phyloP scores from a whole-genome alignment of 208 protist species.

The Trypanosoma vivax region DNA sequence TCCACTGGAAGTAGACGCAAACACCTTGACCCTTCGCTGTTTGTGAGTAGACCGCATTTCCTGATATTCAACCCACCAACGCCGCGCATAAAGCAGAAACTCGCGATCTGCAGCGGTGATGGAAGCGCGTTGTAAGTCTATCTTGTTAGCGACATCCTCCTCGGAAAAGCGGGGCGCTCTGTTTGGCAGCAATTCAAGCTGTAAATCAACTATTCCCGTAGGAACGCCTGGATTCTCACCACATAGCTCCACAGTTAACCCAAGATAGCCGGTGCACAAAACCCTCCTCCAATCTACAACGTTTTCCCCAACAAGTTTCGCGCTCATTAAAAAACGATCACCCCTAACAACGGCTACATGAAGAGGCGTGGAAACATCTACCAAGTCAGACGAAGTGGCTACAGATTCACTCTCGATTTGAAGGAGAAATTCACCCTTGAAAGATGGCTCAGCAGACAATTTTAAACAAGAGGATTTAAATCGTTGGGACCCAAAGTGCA shows the following conservation, averaged over 20 bases:
- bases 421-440: constrained; percentile 88
- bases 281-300: constrained; percentile 88
- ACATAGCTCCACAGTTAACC: constrained; percentile 88
- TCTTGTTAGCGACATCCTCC: constrained; percentile 56
- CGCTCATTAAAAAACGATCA: constrained; percentile 36
- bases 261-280: constrained; percentile 78
- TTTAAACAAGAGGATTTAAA: constrained; percentile 43
- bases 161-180: constrained; percentile 54
- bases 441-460: constrained; percentile 54
- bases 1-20: constrained; percentile 69
- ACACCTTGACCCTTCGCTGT: constrained; percentile 81
- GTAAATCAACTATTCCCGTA: constrained; percentile 86
- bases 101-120: constrained; percentile 88
- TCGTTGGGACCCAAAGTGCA: constrained; percentile 87
- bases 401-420: constrained; percentile 74
- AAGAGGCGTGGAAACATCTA: constrained; percentile 78
- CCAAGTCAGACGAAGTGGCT: constrained; percentile 42
- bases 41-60: constrained; percentile 51
- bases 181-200: constrained; percentile 74
- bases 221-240: constrained; percentile 79
- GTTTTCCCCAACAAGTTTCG: constrained; percentile 83
- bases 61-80: constrained; percentile 89
- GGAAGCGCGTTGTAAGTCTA: constrained; percentile 68
- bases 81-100: constrained; percentile 88
- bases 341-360: constrained; percentile 81